phyloP scores from a whole-genome alignment of 805 yeast genomes.

The Candida verbasci region DNA sequence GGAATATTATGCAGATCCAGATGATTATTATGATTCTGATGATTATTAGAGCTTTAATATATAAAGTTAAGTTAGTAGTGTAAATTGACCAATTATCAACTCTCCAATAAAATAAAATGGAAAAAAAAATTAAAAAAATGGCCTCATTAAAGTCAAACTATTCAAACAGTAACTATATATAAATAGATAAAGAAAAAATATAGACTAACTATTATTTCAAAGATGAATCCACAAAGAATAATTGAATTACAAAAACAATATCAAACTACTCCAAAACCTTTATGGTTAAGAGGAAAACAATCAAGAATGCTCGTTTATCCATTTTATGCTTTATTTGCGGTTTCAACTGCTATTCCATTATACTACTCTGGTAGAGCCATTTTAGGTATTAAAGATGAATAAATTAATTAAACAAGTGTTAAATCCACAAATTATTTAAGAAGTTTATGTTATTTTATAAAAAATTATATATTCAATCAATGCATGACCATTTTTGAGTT shows the following conservation, averaged over 20 bases:
- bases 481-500: too few species aligned
- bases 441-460: too few species aligned
- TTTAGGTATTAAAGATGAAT: conserved; percentile 54
- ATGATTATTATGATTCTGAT: conserved; percentile 1
- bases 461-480: too few species aligned
- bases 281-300: conserved; percentile 43
- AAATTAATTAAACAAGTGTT: neutral
- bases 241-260: conserved; percentile 42
- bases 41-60: neutral
- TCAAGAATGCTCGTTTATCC: conserved; percentile 73
- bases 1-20: neutral
- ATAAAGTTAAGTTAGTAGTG: too few species aligned
- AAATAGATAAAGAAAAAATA: too few species aligned
- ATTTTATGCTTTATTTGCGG: conserved; percentile 68
- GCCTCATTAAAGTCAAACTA: conserved; percentile 1
- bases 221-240: conserved; percentile 45
- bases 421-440: too few species aligned
- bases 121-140: conserved; percentile 6
- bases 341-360: conserved; percentile 62
- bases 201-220: too few species aligned
- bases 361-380: conserved; percentile 71
- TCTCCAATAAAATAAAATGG: conserved; percentile 3
- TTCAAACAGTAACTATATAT: neutral
- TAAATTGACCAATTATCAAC: too few species aligned
- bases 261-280: conserved; percentile 38